These are phyloP conservation scores for Tuber umbilicatum DNA, from an alignment of 495 filamentous ascomycete species.

Conservation along the genomic window DNA sequence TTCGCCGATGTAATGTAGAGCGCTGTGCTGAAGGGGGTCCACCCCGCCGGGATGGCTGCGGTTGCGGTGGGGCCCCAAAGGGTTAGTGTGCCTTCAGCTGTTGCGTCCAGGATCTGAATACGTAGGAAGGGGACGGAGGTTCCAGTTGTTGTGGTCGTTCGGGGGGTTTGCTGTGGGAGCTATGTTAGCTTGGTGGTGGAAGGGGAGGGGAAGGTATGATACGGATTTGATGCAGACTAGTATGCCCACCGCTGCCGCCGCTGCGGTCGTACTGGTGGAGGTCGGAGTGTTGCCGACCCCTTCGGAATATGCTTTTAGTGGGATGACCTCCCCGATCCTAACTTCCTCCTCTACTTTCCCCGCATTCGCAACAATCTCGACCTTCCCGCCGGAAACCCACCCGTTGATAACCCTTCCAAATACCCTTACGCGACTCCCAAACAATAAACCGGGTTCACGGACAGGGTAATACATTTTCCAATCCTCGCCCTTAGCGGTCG, in stretches of 20 bases:
- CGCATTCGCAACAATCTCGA: background rate
- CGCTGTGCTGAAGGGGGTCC: background rate
- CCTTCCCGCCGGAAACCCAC: background rate
- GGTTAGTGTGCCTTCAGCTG: background rate
- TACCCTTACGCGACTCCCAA: background rate
- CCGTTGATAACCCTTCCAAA: background rate
- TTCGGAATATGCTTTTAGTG: background rate
- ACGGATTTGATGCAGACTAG: conserved; percentile 4
- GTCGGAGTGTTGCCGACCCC: background rate
- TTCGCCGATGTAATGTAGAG: background rate
- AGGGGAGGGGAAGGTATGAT: background rate
- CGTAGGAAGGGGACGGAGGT: background rate
- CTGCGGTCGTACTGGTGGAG: background rate
- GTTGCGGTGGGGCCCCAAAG: background rate
- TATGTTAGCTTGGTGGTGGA: background rate
- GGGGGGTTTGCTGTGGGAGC: background rate
- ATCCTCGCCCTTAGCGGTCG: background rate
- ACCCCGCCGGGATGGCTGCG: background rate
- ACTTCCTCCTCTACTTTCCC: background rate
- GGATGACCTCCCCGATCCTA: background rate
- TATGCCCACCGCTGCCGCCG: background rate
- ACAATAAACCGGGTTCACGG: background rate
- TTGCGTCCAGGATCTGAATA: background rate
- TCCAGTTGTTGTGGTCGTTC: background rate
- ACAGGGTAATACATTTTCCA: background rate